A percentile compares a stretch with the other conserved stretches of the same genome.
Evolutionary conservation across 352 stramenopile genomes (phyloP).

Genomic region (Pythium coloratum): DNA sequence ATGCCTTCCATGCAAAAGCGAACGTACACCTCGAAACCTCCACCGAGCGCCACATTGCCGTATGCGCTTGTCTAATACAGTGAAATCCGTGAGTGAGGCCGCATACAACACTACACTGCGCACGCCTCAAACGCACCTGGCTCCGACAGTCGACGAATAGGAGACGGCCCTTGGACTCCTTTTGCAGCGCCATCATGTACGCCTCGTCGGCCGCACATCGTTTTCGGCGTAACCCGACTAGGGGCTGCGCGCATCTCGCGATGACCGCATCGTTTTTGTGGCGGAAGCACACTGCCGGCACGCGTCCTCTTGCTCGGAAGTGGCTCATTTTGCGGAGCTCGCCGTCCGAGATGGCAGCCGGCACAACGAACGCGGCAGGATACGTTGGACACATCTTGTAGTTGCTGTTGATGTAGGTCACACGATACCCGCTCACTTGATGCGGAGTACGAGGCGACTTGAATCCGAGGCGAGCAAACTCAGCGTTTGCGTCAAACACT

Average conservation of each 20-base stretch:
- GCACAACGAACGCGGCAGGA: conserved; percentile 86
- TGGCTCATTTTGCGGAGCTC: conserved; percentile 85
- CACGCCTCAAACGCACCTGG: conserved; percentile 35
- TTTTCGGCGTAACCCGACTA: conserved; percentile 94
- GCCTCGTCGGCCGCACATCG: conserved; percentile 91
- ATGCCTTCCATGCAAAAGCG: background rate
- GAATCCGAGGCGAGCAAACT: conserved; percentile 67
- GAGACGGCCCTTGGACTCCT: conserved; percentile 60
- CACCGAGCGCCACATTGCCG: conserved; percentile 76
- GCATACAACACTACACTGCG: background rate
- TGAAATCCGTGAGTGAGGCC: background rate
- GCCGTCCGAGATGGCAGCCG: conserved; percentile 89
- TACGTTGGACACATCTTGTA: conserved; percentile 87
- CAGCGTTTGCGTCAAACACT: conserved; percentile 50
- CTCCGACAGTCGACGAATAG: conserved; percentile 83
- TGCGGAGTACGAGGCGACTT: conserved; percentile 36
- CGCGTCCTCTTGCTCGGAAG: conserved; percentile 92
- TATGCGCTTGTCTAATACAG: conserved; percentile 69
- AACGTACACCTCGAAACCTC: conserved; percentile 84
- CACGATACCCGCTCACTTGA: conserved; percentile 54
- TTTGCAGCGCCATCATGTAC: conserved; percentile 56
- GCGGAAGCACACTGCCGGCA: conserved; percentile 92
- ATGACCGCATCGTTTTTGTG: conserved; percentile 91
- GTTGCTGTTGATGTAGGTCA: conserved; percentile 70
- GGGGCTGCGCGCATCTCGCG: conserved; percentile 92